Base-by-base conservation (phyloP, 2,329 filamentous ascomycete genomes). In the Aspergillus japonicus region DNA sequence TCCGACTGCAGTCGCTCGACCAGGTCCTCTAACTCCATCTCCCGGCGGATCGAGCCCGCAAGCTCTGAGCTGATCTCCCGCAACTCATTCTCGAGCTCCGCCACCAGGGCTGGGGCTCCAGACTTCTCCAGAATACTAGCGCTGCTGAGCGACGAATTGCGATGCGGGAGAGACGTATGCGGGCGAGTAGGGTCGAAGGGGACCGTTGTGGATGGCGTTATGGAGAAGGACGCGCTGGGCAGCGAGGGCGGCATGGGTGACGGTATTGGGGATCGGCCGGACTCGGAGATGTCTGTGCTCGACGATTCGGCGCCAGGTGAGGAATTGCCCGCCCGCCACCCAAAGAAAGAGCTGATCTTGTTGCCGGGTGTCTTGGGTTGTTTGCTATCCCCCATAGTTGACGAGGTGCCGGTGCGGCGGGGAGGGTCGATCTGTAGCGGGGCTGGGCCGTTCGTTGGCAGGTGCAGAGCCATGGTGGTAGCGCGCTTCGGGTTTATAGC, bases 1-100 rank as follows among this genome's bases (percentile, higher is more conserved):
- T 97, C 92, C n/a, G 87, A 80, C 73, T 97, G 93, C 67, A 96
- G 80, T 59, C 90, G 84, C 66, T 99, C 95, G 0, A 98, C 88
- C 50, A 98, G 83, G 75, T 99, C 95, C 76, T 99, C 95, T 33
- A 99, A 78, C 68, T 99, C 95, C 85, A 99, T 94, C 80, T 99
- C 95, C 62, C 95, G 87, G 69, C 91, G 87, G 71, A 99, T 98
- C 29, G 95, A 98, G 66, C 88, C 85, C 35, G 95, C 95, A 74
- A 99, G 82, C 82, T 99, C 95, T 61, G 88, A 85, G 80, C 92
- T 96, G 78, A 99, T 94, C 76, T 94, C 90, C 69, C 91, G 91
- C 66, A 99, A 78, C 81, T 99, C 95, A 74, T 92, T 90, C 81
- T 99, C 95, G 81, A 99, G 88, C 74, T 96, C 92, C 74, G 92